A percentile compares a stretch with the other conserved stretches of the same genome.
Evolutionary conservation across 345 rosid genomes (phyloP).

Genomic region (Pistacia atlantica): DNA sequence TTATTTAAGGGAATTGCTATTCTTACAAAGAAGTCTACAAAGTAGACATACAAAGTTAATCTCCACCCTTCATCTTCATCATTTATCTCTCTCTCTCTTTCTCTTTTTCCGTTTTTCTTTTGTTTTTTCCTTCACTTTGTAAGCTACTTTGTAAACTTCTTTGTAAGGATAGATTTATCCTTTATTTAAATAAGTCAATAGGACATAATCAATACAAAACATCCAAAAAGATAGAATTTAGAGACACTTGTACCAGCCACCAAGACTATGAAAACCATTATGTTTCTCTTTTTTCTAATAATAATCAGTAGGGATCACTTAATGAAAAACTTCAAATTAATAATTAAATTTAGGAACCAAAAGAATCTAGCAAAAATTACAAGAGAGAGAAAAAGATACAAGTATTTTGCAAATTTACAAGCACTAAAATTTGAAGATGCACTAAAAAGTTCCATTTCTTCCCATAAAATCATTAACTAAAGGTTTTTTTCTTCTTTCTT

Average conservation of each 20-base stretch:
- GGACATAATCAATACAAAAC: background rate
- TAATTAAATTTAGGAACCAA: background rate
- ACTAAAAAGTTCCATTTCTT: too few relatives aligned
- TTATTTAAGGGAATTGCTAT: too few relatives aligned
- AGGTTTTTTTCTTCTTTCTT: background rate
- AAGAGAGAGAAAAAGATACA: background rate
- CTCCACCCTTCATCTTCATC: too few relatives aligned
- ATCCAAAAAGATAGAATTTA: background rate
- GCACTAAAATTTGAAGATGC: too few relatives aligned
- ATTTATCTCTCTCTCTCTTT: too few relatives aligned
- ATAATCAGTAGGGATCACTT: background rate
- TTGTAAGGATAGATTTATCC: too few relatives aligned
- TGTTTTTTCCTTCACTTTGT: too few relatives aligned
- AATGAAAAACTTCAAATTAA: background rate
- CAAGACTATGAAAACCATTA: background rate
- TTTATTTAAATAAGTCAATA: background rate
- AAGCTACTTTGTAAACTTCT: too few relatives aligned
- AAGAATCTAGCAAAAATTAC: background rate
- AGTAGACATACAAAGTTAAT: too few relatives aligned
- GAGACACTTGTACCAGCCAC: background rate
- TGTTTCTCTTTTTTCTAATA: background rate
- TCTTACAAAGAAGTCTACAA: too few relatives aligned
- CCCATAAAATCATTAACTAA: background rate
- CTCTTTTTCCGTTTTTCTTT: too few relatives aligned
- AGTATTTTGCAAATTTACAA: too few relatives aligned